A percentile compares a stretch with the other conserved stretches of the same genome.
These are phyloP conservation scores for Phytopythium montanum DNA, from an alignment of 352 stramenopile genomes.

Conservation along the genomic window DNA sequence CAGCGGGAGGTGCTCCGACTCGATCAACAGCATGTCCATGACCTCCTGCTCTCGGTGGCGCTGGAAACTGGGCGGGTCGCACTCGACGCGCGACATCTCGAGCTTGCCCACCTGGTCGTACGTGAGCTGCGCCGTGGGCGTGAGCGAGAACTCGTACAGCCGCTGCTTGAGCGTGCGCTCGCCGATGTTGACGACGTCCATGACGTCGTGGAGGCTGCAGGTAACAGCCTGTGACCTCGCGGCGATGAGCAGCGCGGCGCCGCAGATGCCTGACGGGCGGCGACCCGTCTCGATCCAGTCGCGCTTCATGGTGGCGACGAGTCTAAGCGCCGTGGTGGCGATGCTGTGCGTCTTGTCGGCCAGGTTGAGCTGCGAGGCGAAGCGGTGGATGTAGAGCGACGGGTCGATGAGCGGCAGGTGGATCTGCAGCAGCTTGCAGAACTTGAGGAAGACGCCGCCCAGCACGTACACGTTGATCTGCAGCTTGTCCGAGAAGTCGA, in stretches of 20 bases:
- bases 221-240: conserved; percentile 94
- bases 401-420: conserved; percentile 98
- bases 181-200: conserved; percentile 95
- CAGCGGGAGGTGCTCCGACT: conserved; percentile 60
- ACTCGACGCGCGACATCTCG: conserved; percentile 85
- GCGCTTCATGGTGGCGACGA: conserved; percentile 97
- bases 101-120: conserved; percentile 94
- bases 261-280: conserved; percentile 96
- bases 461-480: conserved; percentile 93
- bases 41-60: conserved; percentile 83
- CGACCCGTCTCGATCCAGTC: conserved; percentile 99
- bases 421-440: conserved; percentile 93
- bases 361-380: conserved; percentile 98
- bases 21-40: conserved; percentile 89
- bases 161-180: conserved; percentile 95
- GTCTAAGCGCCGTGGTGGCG: conserved; percentile 92
- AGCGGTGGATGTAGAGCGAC: conserved; percentile 97
- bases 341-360: conserved; percentile 93
- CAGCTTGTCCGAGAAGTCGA: conserved; percentile 99
- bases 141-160: conserved; percentile 97
- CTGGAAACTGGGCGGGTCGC: conserved; percentile 88
- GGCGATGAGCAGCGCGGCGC: conserved; percentile 95
- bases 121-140: conserved; percentile 92
- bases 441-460: conserved; percentile 86
- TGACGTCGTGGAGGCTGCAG: conserved; percentile 81